Evolutionary conservation across 768 basidiomycete genomes (phyloP).

Genomic region (Trametes meyenii): DNA sequence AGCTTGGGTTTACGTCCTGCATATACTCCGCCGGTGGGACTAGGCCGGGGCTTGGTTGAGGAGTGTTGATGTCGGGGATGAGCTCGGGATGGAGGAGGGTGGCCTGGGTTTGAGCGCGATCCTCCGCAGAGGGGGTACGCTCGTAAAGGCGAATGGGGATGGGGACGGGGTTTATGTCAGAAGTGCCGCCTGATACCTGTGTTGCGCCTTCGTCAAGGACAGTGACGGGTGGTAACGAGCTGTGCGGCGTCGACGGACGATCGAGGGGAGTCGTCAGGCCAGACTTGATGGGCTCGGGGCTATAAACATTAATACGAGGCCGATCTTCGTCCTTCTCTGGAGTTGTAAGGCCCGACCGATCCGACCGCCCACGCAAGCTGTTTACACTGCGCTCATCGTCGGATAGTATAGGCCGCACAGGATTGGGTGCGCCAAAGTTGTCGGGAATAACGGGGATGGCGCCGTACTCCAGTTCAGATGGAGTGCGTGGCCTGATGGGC

Average conservation of each 20-base stretch:
- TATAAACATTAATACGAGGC: constrained; percentile 18
- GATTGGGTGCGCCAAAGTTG: constrained; percentile 10
- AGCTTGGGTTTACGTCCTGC: constrained; percentile 2
- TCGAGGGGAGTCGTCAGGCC: constrained; percentile 26
- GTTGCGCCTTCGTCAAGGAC: constrained; percentile 23
- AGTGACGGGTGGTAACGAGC: constrained; percentile 21
- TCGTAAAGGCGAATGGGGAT: constrained; percentile 24
- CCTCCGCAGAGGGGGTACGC: constrained; percentile 11
- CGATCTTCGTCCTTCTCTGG: constrained; percentile 22
- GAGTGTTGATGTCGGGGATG: constrained; percentile 14
- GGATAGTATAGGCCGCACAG: constrained; percentile 7
- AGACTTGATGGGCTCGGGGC: constrained; percentile 17
- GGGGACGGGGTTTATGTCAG: constrained; percentile 21
- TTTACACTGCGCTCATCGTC: constrained; percentile 23
- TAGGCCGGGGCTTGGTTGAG: constrained; percentile 24
- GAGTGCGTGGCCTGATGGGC: constrained; percentile 15
- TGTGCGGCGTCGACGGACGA: constrained; percentile 18
- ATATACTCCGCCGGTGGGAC: constrained; percentile 17
- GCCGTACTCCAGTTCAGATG: constrained; percentile 33
- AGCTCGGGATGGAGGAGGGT: constrained; percentile 23
- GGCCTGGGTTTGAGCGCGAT: constrained; percentile 8
- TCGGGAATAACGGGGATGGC: constrained; percentile 29
- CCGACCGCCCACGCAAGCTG: not conserved
- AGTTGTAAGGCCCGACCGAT: constrained; percentile 29
- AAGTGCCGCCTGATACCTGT: constrained; percentile 17